Conservation (phyloP, 2,329 filamentous ascomycete genomes). For the Rhexocercosporidium sp. region DNA sequence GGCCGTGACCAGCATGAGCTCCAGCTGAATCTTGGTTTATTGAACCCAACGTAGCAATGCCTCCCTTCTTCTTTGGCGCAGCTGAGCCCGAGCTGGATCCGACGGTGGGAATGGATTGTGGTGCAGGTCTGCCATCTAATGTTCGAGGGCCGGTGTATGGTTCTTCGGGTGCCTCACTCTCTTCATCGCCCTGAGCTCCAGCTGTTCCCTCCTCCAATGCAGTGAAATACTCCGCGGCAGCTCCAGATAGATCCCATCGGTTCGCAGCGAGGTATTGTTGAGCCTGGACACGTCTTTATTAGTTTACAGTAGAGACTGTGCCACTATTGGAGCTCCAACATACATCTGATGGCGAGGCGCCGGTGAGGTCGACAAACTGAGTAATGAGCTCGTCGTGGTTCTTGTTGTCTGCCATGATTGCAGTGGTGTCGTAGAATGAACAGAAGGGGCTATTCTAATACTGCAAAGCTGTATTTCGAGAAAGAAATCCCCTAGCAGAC, state of each 20-base stretch:
- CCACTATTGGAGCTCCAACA: conserved; percentile 19
- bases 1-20: conserved; percentile 47
- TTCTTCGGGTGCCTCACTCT: conserved; percentile 48
- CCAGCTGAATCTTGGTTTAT: conserved; percentile 42
- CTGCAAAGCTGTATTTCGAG: neutral
- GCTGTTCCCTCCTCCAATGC: conserved; percentile 57
- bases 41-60: conserved; percentile 65
- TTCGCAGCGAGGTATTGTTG: conserved; percentile 67
- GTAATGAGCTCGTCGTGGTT: conserved; percentile 52
- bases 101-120: conserved; percentile 42
- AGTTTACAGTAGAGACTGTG: conserved; percentile 12
- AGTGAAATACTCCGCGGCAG: conserved; percentile 66
- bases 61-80: conserved; percentile 43
- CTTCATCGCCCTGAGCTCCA: conserved; percentile 39
- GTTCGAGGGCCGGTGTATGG: conserved; percentile 66
- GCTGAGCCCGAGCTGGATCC: conserved; percentile 33
- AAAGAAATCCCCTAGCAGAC: neutral
- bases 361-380: conserved; percentile 63
- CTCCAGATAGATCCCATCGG: conserved; percentile 69
- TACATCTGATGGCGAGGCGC: conserved; percentile 55
- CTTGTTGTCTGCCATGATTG: conserved; percentile 41
- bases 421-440: conserved; percentile 39
- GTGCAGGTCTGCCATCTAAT: conserved; percentile 66
- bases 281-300: conserved; percentile 46
- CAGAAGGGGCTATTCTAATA: neutral